These are phyloP conservation scores for barley (Hordeum vulgare) DNA, from an alignment of 176 grass and related monocot species.

Conservation along the genomic window DNA sequence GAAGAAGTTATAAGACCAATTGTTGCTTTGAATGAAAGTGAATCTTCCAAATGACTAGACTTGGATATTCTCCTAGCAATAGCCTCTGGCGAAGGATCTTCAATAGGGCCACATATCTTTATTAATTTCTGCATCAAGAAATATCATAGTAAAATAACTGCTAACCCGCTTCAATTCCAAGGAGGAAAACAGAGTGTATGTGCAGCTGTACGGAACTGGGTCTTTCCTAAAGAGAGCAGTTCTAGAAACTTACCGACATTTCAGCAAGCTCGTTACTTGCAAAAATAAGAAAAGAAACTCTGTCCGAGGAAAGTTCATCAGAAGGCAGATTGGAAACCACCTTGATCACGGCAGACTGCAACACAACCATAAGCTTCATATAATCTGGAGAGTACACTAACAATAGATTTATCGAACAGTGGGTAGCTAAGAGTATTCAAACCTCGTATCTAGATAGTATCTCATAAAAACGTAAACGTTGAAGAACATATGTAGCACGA, in stretches of 20 bases:
- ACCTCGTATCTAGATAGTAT: constrained; percentile 91
- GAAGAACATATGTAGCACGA: constrained; percentile 63
- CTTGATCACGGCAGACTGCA: constrained; percentile 75
- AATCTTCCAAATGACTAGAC: constrained; percentile 56
- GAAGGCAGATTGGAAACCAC: constrained; percentile 40
- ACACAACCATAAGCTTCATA: constrained; percentile 35
- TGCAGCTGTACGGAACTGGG: constrained; percentile 2
- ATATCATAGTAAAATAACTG: constrained; percentile 23
- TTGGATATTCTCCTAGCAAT: constrained; percentile 55
- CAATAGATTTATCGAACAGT: background rate
- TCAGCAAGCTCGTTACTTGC: constrained; percentile 71
- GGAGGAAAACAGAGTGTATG: constrained; percentile 9
- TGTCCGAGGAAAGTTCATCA: constrained; percentile 46
- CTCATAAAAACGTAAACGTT: constrained; percentile 82
- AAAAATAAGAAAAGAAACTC: constrained; percentile 45
- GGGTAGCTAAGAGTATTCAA: background rate
- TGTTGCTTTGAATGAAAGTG: constrained; percentile 71
- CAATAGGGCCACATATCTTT: constrained; percentile 64
- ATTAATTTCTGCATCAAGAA: constrained; percentile 77
- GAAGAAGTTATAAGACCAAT: constrained; percentile 60
- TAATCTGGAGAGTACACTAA: constrained; percentile 13
- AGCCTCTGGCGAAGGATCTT: constrained; percentile 62
- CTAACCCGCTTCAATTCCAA: constrained; percentile 1
- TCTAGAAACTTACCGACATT: constrained; percentile 52
- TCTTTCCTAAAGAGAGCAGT: constrained; percentile 2